A percentile compares a stretch with the other conserved stretches of the same genome.
phyloP scores from a whole-genome alignment of 1,284 basidiomycete species.

The Heterobasidion parviporum region DNA sequence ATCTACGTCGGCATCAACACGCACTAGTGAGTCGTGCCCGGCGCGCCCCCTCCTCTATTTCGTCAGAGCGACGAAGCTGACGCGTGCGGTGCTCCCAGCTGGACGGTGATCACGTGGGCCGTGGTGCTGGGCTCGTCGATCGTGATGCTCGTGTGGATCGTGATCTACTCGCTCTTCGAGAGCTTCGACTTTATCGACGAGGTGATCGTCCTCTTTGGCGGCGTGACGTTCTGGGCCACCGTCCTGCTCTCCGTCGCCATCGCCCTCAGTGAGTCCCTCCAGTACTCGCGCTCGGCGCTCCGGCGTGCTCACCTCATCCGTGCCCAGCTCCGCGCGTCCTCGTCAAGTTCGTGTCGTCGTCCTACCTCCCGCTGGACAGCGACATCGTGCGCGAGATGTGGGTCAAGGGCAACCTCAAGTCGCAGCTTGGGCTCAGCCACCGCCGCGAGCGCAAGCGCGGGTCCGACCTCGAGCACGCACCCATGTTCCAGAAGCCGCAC shows the following conservation, averaged over 20 bases:
- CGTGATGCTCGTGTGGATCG: conserved; percentile 79
- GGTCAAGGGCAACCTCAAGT: conserved; percentile 80
- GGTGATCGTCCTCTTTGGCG: conserved; percentile 67
- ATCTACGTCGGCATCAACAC: conserved; percentile 84
- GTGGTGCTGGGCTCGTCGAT: conserved; percentile 75
- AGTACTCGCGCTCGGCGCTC: conserved; percentile 4
- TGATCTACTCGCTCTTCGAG: conserved; percentile 72
- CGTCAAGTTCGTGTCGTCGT: conserved; percentile 57
- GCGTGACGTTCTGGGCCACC: conserved; percentile 77
- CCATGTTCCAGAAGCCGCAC: conserved; percentile 62
- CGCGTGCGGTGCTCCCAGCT: conserved; percentile 35
- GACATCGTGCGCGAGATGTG: conserved; percentile 88
- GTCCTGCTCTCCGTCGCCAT: conserved; percentile 62
- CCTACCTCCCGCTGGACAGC: conserved; percentile 69
- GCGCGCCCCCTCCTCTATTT: background rate
- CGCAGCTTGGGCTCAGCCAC: conserved; percentile 67
- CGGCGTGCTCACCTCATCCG: conserved; percentile 3
- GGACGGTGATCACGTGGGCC: conserved; percentile 83
- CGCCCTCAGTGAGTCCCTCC: conserved; percentile 53
- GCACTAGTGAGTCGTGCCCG: conserved; percentile 56
- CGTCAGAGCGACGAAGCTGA: conserved; percentile 4
- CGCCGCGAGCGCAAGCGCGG: conserved; percentile 33
- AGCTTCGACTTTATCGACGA: conserved; percentile 70
- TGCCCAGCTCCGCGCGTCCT: conserved; percentile 61
- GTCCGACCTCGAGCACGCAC: conserved; percentile 45